A percentile compares a stretch with the other conserved stretches of the same genome.
Evolutionary conservation across 2,329 filamentous ascomycete genomes (phyloP).

Genomic region (Fonsecaea multimorphosa): DNA sequence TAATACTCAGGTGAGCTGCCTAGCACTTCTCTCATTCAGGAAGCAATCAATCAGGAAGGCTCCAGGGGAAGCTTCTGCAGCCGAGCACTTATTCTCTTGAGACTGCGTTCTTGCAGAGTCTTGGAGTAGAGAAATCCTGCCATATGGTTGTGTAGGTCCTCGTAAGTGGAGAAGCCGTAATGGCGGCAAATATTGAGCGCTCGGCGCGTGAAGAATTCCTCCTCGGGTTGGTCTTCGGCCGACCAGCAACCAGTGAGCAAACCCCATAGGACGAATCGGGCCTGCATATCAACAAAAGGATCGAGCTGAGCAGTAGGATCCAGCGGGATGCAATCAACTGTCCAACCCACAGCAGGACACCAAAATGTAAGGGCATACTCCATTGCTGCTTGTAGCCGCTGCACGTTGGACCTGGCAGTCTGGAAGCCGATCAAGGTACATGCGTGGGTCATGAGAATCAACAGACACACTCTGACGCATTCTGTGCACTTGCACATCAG

Average conservation of each 20-base stretch:
- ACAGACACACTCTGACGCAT: conserved; percentile 24
- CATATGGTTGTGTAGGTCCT: conserved; percentile 34
- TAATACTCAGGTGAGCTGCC: background rate
- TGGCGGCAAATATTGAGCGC: conserved; percentile 31
- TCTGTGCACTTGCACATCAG: conserved; percentile 30
- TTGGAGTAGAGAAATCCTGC: conserved; percentile 33
- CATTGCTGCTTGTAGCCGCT: conserved; percentile 19
- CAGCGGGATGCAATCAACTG: conserved; percentile 26
- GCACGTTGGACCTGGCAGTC: conserved; percentile 29
- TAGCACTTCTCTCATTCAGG: background rate
- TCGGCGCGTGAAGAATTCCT: conserved; percentile 32
- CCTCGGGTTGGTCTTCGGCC: conserved; percentile 21
- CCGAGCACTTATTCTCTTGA: conserved; percentile 23
- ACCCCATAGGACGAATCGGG: conserved; percentile 29
- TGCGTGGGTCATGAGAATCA: conserved; percentile 36
- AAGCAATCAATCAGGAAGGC: background rate
- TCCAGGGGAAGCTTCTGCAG: conserved; percentile 8
- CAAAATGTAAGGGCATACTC: conserved; percentile 28
- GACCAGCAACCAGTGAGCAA: conserved; percentile 29
- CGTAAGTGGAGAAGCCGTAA: conserved; percentile 31
- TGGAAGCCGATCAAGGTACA: conserved; percentile 36
- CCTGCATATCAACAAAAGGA: conserved; percentile 24
- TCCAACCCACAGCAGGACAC: conserved; percentile 31
- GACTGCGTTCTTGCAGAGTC: conserved; percentile 27
- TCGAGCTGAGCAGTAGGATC: conserved; percentile 19